phyloP scores from a whole-genome alignment of 139 green algal genomes.

The Deuterostichococcus epilithicus region DNA sequence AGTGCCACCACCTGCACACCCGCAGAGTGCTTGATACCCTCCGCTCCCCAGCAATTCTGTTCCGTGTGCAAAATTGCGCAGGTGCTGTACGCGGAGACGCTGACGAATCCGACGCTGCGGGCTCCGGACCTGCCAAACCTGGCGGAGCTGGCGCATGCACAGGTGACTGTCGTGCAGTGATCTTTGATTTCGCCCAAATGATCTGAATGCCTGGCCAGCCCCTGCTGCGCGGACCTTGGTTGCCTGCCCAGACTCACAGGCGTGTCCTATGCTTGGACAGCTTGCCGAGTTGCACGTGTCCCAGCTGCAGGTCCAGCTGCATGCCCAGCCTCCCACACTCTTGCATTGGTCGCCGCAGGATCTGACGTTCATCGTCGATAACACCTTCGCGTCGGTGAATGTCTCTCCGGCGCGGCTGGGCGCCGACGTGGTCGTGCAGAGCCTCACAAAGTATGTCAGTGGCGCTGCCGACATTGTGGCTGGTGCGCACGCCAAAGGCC shows the following conservation, averaged over 20 bases:
- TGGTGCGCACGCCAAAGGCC: not conserved
- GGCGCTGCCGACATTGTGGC: not conserved
- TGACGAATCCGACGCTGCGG: constrained; percentile 69
- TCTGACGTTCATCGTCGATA: constrained; percentile 67
- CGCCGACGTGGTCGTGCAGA: constrained; percentile 73
- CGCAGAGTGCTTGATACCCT: not conserved
- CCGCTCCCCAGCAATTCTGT: too few species aligned
- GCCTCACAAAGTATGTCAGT: constrained; percentile 56
- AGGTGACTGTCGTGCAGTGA: not conserved
- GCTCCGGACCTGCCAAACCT: constrained; percentile 60
- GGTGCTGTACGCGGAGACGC: constrained; percentile 57
- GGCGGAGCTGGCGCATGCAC: constrained; percentile 39
- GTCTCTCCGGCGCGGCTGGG: constrained; percentile 49
- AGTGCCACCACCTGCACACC: not conserved
- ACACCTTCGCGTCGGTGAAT: constrained; percentile 67
- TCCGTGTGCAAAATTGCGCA: too few species aligned
- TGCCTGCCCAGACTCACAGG: too few species aligned
- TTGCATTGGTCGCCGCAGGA: constrained; percentile 7
- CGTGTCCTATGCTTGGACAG: too few species aligned
- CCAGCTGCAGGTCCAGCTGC: too few species aligned
- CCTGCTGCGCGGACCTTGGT: too few species aligned
- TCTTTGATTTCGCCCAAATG: not conserved
- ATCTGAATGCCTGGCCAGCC: too few species aligned
- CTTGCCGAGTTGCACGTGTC: too few species aligned
- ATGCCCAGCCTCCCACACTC: not conserved